Evolutionary conservation across 495 filamentous ascomycete genomes (phyloP).

Genomic region (Immersiella caudata): DNA sequence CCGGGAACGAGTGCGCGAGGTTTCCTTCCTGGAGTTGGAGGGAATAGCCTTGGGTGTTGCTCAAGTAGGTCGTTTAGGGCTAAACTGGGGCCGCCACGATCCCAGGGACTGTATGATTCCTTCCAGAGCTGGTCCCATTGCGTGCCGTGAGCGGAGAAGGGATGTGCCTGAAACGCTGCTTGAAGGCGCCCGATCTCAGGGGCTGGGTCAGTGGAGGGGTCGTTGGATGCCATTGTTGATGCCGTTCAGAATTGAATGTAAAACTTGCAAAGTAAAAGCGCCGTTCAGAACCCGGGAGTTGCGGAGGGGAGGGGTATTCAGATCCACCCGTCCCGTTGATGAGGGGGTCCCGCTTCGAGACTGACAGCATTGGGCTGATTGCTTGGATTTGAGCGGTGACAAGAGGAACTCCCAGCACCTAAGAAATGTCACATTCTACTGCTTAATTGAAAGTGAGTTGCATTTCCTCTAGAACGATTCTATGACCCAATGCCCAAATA

Average conservation of each 20-base stretch:
- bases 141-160: constrained; percentile 37
- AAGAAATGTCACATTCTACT: not conserved
- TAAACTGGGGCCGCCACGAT: constrained; percentile 64
- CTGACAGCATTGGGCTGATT: not conserved
- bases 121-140: constrained; percentile 69
- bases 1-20: constrained; percentile 67
- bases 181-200: constrained; percentile 22
- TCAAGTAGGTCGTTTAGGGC: constrained; percentile 66
- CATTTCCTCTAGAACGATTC: not conserved
- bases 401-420: too few species aligned
- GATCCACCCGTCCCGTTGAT: not conserved
- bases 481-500: not conserved
- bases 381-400: not conserved
- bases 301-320: not conserved
- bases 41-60: constrained; percentile 48
- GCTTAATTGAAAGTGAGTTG: not conserved
- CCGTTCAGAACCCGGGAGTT: not conserved
- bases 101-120: constrained; percentile 69
- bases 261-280: not conserved
- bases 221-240: not conserved
- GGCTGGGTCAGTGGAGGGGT: constrained; percentile 6
- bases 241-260: not conserved
- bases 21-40: constrained; percentile 21
- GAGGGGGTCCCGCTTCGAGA: not conserved
- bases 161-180: constrained; percentile 26